Evolutionary conservation across 2,329 filamentous ascomycete genomes (phyloP).

Genomic region (Arthrobotrys entomopaga): DNA sequence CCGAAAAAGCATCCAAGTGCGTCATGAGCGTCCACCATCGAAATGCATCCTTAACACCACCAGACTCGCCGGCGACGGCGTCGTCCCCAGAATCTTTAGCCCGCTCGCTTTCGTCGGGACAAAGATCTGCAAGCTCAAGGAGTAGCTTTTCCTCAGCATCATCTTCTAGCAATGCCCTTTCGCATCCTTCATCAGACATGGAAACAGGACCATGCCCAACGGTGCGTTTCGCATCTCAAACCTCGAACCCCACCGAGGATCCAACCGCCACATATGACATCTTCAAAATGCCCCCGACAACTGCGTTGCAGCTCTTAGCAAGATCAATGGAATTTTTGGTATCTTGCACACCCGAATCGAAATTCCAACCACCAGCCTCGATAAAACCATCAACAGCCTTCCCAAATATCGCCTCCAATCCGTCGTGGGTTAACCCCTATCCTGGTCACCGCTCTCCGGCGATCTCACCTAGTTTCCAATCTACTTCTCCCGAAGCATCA

Average conservation of each 20-base stretch:
- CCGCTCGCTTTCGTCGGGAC: slow-evolving; percentile 34
- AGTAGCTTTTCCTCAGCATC: slow-evolving; percentile 50
- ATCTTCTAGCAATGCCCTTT: slow-evolving; percentile 44
- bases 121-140: slow-evolving; percentile 41
- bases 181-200: slow-evolving; percentile 52
- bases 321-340: slow-evolving; percentile 77
- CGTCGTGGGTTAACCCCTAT: slow-evolving; percentile 49
- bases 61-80: slow-evolving; percentile 45
- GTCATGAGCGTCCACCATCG: slow-evolving; percentile 53
- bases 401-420: slow-evolving; percentile 51
- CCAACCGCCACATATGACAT: slow-evolving; percentile 70
- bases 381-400: slow-evolving; percentile 43
- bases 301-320: slow-evolving; percentile 82
- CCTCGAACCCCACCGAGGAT: slow-evolving; percentile 56
- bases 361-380: slow-evolving; percentile 35
- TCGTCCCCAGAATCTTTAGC: slow-evolving; percentile 38
- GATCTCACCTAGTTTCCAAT: slow-evolving; percentile 57
- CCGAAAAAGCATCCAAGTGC: slow-evolving; percentile 45
- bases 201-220: slow-evolving; percentile 48
- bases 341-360: slow-evolving; percentile 68
- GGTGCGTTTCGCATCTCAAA: slow-evolving; percentile 51
- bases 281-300: slow-evolving; percentile 75
- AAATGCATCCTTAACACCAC: slow-evolving; percentile 54
- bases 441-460: slow-evolving; percentile 42
- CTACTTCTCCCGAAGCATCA: slow-evolving; percentile 68